Evolutionary conservation across 73 alveolate genomes (phyloP).

Genomic region (Paramecium primaurelia): DNA sequence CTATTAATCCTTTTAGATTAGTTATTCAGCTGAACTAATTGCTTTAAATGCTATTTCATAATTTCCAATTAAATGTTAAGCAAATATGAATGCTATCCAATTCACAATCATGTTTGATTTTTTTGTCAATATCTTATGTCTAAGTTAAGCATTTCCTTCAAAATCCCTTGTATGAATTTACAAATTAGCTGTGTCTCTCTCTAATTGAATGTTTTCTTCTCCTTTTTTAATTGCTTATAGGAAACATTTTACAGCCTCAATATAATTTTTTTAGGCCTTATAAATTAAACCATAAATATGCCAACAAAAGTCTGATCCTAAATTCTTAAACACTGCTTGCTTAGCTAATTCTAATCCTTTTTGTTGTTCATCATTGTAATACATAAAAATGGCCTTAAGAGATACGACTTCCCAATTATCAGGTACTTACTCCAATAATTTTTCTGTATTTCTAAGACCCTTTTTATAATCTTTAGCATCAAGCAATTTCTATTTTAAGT

Average conservation of each 20-base stretch:
- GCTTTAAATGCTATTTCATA: constrained; percentile 69
- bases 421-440: constrained; percentile 63
- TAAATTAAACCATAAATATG: constrained; percentile 91
- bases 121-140: constrained; percentile 69
- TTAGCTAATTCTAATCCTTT: constrained; percentile 68
- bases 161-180: constrained; percentile 83
- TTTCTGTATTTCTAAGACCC: constrained; percentile 65
- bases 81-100: constrained; percentile 85
- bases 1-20: constrained; percentile 3
- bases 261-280: constrained; percentile 84
- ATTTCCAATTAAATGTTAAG: constrained; percentile 74
- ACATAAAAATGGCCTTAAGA: constrained; percentile 66
- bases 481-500: not conserved
- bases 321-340: constrained; percentile 67
- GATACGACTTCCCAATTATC: constrained; percentile 66
- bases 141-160: constrained; percentile 78
- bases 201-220: constrained; percentile 77
- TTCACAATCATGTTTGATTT: constrained; percentile 72
- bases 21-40: constrained; percentile 50
- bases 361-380: constrained; percentile 53
- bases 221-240: constrained; percentile 77
- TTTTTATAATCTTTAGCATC: constrained; percentile 38
- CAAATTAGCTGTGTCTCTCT: constrained; percentile 86
- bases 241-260: constrained; percentile 89
- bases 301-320: constrained; percentile 90